Conservation (phyloP, 345 rosid genomes). For the Linum tenue region DNA sequence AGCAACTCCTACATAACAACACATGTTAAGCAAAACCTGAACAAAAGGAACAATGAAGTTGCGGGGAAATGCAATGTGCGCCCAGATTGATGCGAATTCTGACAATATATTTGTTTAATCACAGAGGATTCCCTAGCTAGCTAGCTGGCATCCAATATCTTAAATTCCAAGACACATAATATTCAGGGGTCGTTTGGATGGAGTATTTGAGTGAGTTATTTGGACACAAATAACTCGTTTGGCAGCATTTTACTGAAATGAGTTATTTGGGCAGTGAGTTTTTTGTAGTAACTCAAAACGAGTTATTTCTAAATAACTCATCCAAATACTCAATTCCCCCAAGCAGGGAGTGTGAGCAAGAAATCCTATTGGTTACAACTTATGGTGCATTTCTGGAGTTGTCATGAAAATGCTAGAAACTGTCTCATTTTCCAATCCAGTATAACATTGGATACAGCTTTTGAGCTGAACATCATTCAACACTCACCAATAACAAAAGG, state of each 20-base stretch:
- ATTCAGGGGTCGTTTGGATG: not conserved
- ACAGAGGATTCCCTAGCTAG: not conserved
- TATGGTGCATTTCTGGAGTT: not conserved
- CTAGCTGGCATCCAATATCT: not conserved
- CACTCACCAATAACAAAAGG: constrained; percentile 87
- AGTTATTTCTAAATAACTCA: no score
- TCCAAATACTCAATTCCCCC: not conserved
- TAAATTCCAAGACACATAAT: not conserved
- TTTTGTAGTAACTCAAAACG: no score
- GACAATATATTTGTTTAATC: not conserved
- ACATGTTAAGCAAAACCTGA: not conserved
- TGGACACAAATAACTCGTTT: no score
- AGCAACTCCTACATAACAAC: constrained; percentile 59
- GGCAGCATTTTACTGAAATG: no score
- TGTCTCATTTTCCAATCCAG: not conserved
- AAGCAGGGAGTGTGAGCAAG: not conserved
- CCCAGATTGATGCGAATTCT: not conserved
- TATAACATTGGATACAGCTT: not conserved
- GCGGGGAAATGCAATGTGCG: not conserved
- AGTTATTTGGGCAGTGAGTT: no score
- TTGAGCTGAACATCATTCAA: not conserved
- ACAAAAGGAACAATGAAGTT: not conserved
- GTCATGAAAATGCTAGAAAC: not conserved
- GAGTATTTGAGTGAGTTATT: no score
- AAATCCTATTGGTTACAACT: not conserved